Conservation (phyloP, 441 rosid species). For the Codiaeum variegatum region DNA sequence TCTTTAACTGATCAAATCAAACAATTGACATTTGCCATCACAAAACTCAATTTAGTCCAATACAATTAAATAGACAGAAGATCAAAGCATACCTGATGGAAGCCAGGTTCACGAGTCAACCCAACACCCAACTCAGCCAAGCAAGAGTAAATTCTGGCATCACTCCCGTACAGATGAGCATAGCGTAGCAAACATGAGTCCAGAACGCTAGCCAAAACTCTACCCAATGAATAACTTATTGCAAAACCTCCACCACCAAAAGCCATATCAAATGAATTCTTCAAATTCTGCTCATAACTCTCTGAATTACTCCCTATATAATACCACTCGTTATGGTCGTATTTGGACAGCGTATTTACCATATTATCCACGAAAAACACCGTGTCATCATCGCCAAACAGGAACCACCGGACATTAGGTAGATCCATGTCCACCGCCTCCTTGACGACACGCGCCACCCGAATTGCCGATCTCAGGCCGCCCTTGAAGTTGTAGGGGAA, state of each 20-base stretch:
- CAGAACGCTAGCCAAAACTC: constrained; percentile 56
- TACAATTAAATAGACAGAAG: not conserved
- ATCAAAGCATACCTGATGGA: constrained; percentile 60
- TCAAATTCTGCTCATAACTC: constrained; percentile 68
- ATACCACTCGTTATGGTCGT: constrained; percentile 66
- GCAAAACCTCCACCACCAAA: constrained; percentile 95
- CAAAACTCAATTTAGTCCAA: not conserved
- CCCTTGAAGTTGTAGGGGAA: constrained; percentile 70
- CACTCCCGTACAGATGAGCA: constrained; percentile 77
- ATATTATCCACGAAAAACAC: constrained; percentile 77
- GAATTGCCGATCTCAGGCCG: constrained; percentile 73
- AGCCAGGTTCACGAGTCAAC: constrained; percentile 81
- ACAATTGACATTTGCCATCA: not conserved
- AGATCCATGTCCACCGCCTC: constrained; percentile 61
- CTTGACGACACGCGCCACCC: constrained; percentile 76
- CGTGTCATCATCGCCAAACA: constrained; percentile 95
- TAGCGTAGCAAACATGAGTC: constrained; percentile 79
- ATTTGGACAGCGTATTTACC: constrained; percentile 62
- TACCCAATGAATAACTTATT: constrained; percentile 59
- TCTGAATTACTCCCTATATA: constrained; percentile 83
- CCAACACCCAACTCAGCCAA: constrained; percentile 83
- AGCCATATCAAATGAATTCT: constrained; percentile 79
- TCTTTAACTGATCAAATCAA: not conserved
- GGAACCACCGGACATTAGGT: constrained; percentile 70
- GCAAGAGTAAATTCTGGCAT: constrained; percentile 77